Evolutionary conservation across 495 filamentous ascomycete species (phyloP).

Genomic region (Chaetomium tenue): DNA sequence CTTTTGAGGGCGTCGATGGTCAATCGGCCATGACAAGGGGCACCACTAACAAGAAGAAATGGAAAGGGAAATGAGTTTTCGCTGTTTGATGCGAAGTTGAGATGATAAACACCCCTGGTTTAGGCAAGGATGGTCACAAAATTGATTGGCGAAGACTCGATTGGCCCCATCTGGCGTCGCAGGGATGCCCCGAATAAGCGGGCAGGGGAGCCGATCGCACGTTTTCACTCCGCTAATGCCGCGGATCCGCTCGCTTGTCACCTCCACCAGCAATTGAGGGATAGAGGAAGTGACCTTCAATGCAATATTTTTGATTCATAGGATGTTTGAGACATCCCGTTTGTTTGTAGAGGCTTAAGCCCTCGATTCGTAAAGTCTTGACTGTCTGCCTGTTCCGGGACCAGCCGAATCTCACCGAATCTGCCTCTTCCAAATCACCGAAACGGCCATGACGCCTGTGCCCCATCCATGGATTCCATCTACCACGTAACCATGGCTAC

Average conservation of each 20-base stretch:
- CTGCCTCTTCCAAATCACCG: too few relatives aligned
- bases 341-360: too few relatives aligned
- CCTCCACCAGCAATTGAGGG: too few relatives aligned
- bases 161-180: not conserved
- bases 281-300: too few relatives aligned
- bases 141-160: not conserved
- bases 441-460: too few relatives aligned
- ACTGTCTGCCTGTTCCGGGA: too few relatives aligned
- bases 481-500: too few relatives aligned
- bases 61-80: slow-evolving; percentile 5
- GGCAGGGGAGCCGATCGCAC: not conserved
- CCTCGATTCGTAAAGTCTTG: too few relatives aligned
- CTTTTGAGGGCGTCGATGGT: not conserved
- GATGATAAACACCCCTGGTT: slow-evolving; percentile 1
- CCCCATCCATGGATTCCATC: too few relatives aligned
- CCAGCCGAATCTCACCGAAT: too few relatives aligned
- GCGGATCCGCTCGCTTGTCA: not conserved
- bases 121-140: not conserved
- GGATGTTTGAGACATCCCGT: too few relatives aligned
- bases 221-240: not conserved
- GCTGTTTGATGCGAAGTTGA: slow-evolving; percentile 1
- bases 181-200: not conserved
- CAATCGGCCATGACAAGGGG: slow-evolving; percentile 14
- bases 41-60: not conserved
- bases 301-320: too few relatives aligned